Conservation (phyloP, 78 protist genomes). For the Pigoraptor vietnamica region DNA sequence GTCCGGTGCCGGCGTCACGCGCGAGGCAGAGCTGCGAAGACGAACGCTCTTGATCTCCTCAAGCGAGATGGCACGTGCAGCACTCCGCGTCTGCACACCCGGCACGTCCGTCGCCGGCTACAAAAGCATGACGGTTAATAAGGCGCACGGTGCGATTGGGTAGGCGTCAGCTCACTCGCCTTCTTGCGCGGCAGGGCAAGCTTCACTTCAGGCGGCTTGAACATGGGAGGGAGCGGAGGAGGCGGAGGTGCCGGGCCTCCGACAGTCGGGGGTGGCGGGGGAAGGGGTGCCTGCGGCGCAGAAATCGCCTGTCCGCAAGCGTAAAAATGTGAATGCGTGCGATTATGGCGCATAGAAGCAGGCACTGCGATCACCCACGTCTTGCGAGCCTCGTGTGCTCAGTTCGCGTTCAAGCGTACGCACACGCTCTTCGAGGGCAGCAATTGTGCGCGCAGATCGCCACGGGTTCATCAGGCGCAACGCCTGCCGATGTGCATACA, state of each 20-base stretch:
- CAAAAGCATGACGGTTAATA: background rate
- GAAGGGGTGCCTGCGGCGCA: background rate
- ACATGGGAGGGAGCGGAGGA: background rate
- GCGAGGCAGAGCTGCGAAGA: background rate
- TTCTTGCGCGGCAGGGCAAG: background rate
- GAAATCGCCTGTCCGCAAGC: background rate
- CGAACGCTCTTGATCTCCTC: background rate
- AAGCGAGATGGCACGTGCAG: background rate
- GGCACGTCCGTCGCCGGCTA: background rate
- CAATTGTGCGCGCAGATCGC: background rate
- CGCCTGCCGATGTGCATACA: background rate
- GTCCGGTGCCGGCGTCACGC: background rate
- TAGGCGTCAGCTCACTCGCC: background rate
- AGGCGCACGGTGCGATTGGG: too few relatives aligned
- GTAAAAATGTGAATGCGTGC: background rate
- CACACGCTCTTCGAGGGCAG: background rate
- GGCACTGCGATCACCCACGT: background rate
- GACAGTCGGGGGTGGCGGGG: background rate
- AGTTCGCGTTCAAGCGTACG: background rate
- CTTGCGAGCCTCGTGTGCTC: background rate
- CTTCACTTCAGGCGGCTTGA: background rate
- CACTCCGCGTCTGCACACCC: background rate
- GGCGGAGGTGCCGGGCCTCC: background rate
- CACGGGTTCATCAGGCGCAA: background rate
- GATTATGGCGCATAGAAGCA: background rate